Evolutionary conservation across 2,329 filamentous ascomycete species (phyloP).

Genomic region (Tolypocladium cylindrosporum): DNA sequence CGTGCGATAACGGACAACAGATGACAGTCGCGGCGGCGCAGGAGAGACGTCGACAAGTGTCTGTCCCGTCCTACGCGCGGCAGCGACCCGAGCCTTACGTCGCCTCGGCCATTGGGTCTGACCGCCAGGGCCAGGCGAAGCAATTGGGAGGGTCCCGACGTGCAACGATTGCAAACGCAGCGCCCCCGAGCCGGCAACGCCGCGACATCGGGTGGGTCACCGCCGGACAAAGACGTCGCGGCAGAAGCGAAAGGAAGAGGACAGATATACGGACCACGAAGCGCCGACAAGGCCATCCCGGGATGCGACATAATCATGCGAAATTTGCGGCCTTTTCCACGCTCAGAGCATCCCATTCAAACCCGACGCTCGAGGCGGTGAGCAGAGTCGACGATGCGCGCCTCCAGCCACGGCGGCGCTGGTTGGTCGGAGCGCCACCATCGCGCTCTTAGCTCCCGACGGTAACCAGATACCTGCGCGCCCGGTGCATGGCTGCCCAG

Average conservation of each 20-base stretch:
- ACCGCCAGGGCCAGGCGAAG: not conserved
- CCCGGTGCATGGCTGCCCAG: slow-evolving; percentile 27
- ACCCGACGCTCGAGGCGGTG: not conserved
- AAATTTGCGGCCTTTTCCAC: not conserved
- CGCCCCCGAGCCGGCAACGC: not conserved
- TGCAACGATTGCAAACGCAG: not conserved
- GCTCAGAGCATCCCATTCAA: not conserved
- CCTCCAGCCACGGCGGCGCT: not conserved
- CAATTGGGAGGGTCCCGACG: not conserved
- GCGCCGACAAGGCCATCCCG: not conserved
- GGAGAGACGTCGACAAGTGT: not conserved
- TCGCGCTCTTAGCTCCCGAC: not conserved
- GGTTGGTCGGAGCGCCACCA: not conserved
- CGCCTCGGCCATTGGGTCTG: not conserved
- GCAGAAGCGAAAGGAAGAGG: not conserved
- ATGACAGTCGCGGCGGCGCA: not conserved
- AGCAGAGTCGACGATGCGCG: not conserved
- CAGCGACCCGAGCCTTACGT: not conserved
- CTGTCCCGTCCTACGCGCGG: not conserved
- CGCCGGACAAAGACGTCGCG: no score
- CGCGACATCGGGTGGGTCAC: not conserved
- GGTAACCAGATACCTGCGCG: slow-evolving; percentile 10
- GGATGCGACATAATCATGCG: not conserved
- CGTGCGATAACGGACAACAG: not conserved
- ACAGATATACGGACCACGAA: not conserved